Evolutionary conservation across 2,329 filamentous ascomycete species (phyloP), one percentile per base, ranked within the genome.

Genomic region (Zymoseptoria crescenta): DNA sequence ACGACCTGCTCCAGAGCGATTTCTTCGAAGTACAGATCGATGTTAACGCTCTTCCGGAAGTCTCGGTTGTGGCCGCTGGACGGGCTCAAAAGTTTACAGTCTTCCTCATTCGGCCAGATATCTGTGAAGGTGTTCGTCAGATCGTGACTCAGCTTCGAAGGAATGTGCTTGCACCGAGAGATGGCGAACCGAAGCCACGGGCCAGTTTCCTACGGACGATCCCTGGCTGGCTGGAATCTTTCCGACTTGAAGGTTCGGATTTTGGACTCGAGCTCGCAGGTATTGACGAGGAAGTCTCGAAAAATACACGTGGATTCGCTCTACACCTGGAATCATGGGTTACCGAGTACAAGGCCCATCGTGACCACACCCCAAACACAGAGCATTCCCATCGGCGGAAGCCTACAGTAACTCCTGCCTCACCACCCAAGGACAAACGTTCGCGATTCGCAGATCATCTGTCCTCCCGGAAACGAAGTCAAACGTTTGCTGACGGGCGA

Each of bases 201-300:
- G 79, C 78, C 30, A 92, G 88, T 69, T 85, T 96, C 62, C 72
- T 99, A 41, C 85, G 94, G 56, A 85, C 83, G 21, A 74, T 96
- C 62, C 95, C 94, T 0, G 74, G 83, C 1, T 99, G 94, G 94
- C 80, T 99, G 6, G 75, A 92, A 45, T 86, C 93, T 62, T 87
- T 91, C 62, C 87, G 90, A 58, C 80, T 99, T 4, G 89, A 96
- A 70, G 91, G 90, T 1, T 88, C 88, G 4, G 91, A 96, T 63
- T 91, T 96, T 68, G 94, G 89, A 66, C 79, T 96, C 55, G 93
- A 99, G 72, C 83, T 97, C 56, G 94, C 94, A 19, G 94, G 94
- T 1, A 80, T 94, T 21, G 95, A 99, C 69, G 80, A 87, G 53
- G 84, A 87, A 20, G 90, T 97, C 35, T 96, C 92, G 0, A 83